Evolutionary conservation across 306 rosid genomes (phyloP), one percentile per base, ranked within the genome.

Genomic region (Canavalia gladiata): DNA sequence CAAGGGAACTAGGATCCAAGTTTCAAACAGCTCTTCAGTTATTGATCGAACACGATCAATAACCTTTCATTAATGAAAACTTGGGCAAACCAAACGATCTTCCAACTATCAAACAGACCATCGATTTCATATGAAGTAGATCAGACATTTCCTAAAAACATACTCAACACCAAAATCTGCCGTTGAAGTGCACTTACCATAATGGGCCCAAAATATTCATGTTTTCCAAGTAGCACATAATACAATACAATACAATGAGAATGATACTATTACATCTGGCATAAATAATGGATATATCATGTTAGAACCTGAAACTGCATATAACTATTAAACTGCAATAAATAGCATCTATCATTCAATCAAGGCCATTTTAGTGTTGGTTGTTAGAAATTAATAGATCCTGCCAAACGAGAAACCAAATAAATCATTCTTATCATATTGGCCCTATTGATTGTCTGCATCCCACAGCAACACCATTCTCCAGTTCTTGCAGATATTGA

Each of bases 351-450:
- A 37, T 41, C 49, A 49, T 13, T 8, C 13, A 37, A 37, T 37
- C 4, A 37, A 4, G 4, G 41, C 4, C 4, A 37, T 4, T 37
- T 4, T 0, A 37, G 41, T 4, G 41, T 18, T 49, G 54, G 54
- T 49, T 35, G 49, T n/a, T 49, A 6, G 28, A 3, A 12, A 49
- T 54, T 52, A 28, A 28, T 25, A 33, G 18, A 28, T 56, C 43
- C 39, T 6, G n/a, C n/a, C 7, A 54, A 31, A 41, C 33, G 25
- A 18, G 50, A 5, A 72, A 72, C 76, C 77, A 37, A n/a, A 72
- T 1, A 72, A 51, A 35, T 52, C 41, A 2, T 0, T 37, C 41
- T 37, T 37, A 37, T 4, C 52, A 39, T 10, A 12, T 54, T 37
- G 28, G n/a, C 54, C 1, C 8, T 1, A 49, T 49, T 49, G 13